Percentiles rank a stretch among this genome's conserved stretches.
phyloP scores from a whole-genome alignment of 441 rosid species.

The Arabidopsis lyrata region DNA sequence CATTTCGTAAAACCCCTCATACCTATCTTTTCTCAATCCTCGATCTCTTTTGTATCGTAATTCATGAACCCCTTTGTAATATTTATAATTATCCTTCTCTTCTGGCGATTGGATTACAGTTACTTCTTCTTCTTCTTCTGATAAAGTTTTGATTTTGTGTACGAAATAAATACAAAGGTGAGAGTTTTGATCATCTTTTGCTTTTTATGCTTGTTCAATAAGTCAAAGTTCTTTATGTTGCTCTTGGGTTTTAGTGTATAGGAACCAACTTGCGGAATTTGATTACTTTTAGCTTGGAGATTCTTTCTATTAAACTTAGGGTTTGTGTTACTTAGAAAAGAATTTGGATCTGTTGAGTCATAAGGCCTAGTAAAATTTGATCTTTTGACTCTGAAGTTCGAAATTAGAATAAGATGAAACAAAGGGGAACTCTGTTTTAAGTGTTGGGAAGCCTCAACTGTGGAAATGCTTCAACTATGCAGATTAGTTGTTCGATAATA shows the following conservation, averaged over 20 bases:
- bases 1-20: neutral
- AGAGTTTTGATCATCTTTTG: constrained; percentile 14
- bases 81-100: constrained; percentile 10
- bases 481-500: constrained; percentile 23
- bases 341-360: constrained; percentile 12
- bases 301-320: constrained; percentile 6
- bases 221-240: constrained; percentile 3
- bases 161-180: constrained; percentile 32
- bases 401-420: neutral
- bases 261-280: constrained; percentile 25
- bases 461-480: constrained; percentile 13
- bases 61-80: neutral
- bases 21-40: constrained; percentile 11
- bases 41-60: constrained; percentile 8
- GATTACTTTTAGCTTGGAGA: constrained; percentile 18
- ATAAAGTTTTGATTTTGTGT: constrained; percentile 18
- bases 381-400: constrained; percentile 4
- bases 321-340: constrained; percentile 13
- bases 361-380: constrained; percentile 15
- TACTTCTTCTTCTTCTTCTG: constrained; percentile 10
- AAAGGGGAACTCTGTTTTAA: neutral
- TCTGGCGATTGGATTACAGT: constrained; percentile 3
- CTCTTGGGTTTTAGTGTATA: constrained; percentile 20
- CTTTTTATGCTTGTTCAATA: constrained; percentile 1
- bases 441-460: neutral